Base-by-base conservation (phyloP, 2,329 filamentous ascomycete genomes). In the Colletotrichum kahawae region DNA sequence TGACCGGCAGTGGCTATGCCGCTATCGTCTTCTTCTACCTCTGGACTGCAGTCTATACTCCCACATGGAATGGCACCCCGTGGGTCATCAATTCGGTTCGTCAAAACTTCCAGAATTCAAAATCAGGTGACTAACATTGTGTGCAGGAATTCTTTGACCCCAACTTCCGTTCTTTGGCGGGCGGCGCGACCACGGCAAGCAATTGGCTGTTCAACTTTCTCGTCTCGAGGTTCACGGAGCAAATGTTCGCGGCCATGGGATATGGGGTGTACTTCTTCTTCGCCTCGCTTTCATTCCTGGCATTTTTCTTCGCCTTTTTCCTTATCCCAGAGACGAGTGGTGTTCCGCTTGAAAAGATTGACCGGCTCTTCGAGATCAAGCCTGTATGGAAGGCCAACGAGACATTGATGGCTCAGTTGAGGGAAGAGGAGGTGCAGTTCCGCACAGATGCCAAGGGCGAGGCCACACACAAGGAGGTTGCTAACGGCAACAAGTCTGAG, bases 11-110 rank as follows among this genome's bases (percentile, higher is more conserved):
- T 21, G 90, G 90, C 4, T 90, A 90, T 71, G 89, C 89, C 0
- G 90, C 91, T 21, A 87, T 92, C 65, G 89, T 91, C 79, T 93
- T 93, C 85, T 93, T 94, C 85, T 93, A 93, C 79, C 85, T 93
- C 3, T 93, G 91, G 89, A 76, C 74, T 10, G 74, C 74, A 7
- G 70, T 90, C 76, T 93, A 93, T 80, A 92, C 90, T 0, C 90
- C 87, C 0, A 85, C 88, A 0, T 92, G 90, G 90, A 91, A 91
- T 77, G 90, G 90, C 6, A 92, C 90, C 0, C 91, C 91, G 0
- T 93, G 91, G 91, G 90, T 93, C 13, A 84, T 91, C 77, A 92
- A 92, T 82, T 76, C 70, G 8, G 74, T 76, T 60, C 18, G 70
- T 62, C 13, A 4, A 48, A 18, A 18, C 38, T 48, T n/a, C 38